Conservation (phyloP, 73 alveolate species). For the Tetrahymena borealis region DNA sequence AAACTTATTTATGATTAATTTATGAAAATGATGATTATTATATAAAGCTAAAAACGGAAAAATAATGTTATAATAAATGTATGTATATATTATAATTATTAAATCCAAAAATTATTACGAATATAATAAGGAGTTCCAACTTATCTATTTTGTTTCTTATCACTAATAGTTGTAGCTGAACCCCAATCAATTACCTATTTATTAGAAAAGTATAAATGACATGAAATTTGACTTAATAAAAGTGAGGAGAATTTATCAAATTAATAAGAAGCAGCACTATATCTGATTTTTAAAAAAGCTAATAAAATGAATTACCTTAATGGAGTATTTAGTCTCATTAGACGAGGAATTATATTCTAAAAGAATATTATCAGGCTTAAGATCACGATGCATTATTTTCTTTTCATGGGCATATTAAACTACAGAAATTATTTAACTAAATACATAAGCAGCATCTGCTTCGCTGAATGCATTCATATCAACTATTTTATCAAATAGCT, state of each 20-base stretch:
- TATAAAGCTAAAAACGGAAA: too few relatives aligned
- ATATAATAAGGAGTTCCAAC: too few relatives aligned
- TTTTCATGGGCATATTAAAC: constrained; percentile 65
- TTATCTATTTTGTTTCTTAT: too few relatives aligned
- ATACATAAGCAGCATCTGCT: constrained; percentile 53
- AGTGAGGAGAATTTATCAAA: neutral
- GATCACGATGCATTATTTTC: constrained; percentile 64
- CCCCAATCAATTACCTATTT: too few relatives aligned
- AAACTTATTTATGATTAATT: too few relatives aligned
- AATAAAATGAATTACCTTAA: neutral
- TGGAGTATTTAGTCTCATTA: neutral
- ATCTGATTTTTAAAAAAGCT: neutral
- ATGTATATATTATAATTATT: too few relatives aligned
- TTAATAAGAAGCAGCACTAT: neutral
- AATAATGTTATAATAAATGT: too few relatives aligned
- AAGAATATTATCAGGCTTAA: constrained; percentile 70
- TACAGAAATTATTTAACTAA: constrained; percentile 57
- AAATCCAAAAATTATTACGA: too few relatives aligned
- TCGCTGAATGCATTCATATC: constrained; percentile 50
- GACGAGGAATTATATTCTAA: neutral
- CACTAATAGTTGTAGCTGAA: too few relatives aligned
- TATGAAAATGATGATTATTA: too few relatives aligned
- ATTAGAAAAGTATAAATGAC: too few relatives aligned
- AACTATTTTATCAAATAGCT: constrained; percentile 44
- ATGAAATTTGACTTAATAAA: too few relatives aligned